Conservation (phyloP, 2,329 filamentous ascomycete species). For the Claviceps fusiformis region DNA sequence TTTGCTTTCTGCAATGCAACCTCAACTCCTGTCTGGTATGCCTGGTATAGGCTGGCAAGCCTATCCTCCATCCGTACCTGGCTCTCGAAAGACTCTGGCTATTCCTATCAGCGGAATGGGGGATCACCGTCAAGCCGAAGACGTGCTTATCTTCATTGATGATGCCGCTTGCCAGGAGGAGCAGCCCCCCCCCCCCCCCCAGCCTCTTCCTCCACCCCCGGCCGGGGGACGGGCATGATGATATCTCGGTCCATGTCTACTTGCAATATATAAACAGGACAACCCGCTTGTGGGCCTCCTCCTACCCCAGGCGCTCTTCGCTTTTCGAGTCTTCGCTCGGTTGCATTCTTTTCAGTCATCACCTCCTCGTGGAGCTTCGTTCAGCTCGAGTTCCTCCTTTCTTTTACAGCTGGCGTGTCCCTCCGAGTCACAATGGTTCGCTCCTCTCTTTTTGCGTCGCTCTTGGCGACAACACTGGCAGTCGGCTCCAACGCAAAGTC, state of each 20-base stretch:
- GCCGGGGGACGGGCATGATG: not conserved
- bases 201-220: not conserved
- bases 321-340: not conserved
- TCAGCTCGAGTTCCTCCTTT: not conserved
- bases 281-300: not conserved
- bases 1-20: not conserved
- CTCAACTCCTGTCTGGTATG: too few relatives aligned
- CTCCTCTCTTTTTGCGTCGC: conserved; percentile 7
- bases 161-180: not conserved
- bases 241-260: not conserved
- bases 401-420: not conserved
- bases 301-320: not conserved
- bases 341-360: not conserved
- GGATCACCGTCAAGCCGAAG: not conserved
- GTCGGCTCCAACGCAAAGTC: not conserved
- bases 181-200: not conserved
- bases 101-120: not conserved
- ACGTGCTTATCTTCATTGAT: not conserved
- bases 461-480: conserved; percentile 7
- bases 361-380: not conserved
- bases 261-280: not conserved
- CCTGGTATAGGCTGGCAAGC: too few relatives aligned
- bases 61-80: not conserved
- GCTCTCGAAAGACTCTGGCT: not conserved
- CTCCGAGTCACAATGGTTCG: conserved; percentile 7